Evolutionary conservation across 2,329 filamentous ascomycete species (phyloP).

Genomic region (Gyromitra esculenta): DNA sequence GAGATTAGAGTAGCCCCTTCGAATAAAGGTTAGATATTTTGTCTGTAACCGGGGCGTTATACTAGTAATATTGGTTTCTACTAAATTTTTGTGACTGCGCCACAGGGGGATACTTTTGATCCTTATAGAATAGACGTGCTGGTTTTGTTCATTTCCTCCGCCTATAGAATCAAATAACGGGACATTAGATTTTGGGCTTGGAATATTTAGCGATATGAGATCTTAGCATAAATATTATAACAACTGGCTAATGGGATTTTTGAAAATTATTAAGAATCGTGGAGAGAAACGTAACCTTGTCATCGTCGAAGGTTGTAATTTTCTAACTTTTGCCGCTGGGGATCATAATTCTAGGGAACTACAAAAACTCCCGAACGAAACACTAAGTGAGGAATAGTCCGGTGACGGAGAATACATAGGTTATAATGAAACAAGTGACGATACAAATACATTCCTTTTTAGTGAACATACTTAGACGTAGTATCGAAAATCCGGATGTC

Average conservation of each 20-base stretch:
- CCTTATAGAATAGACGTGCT: no score
- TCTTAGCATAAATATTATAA: background rate
- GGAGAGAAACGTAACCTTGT: background rate
- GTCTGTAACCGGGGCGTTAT: no score
- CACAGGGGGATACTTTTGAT: no score
- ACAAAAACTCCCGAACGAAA: background rate
- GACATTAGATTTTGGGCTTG: background rate
- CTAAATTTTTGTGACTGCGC: no score
- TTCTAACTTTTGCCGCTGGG: no score
- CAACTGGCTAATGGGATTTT: background rate
- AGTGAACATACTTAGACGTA: constrained; percentile 11
- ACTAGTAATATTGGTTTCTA: no score
- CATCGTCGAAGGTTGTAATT: no score
- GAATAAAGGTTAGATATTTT: no score
- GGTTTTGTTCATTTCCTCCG: no score
- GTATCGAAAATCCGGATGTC: constrained; percentile 34
- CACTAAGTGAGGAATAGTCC: background rate
- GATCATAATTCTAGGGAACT: background rate
- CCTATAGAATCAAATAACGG: no score
- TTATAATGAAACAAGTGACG: background rate
- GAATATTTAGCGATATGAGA: background rate
- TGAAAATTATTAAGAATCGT: background rate
- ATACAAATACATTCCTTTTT: no score
- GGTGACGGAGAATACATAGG: background rate
- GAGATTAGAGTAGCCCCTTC: no score